Base-by-base conservation (phyloP, 2,329 filamentous ascomycete species). In the Drechslera avenae region DNA sequence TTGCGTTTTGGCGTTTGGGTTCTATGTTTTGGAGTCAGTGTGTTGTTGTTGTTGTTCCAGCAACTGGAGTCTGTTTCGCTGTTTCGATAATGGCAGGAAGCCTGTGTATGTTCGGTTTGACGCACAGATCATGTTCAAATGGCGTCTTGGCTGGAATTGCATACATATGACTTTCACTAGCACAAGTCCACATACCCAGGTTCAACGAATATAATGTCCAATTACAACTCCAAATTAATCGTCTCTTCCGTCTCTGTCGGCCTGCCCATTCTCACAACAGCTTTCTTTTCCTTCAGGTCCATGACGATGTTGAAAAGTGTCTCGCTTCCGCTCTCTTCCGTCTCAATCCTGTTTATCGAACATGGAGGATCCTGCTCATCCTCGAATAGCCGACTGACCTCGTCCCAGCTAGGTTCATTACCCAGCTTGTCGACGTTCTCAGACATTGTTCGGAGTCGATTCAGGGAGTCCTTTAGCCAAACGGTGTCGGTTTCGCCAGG, bases 391-490 rank as follows among this genome's bases (percentile, higher is more conserved):
- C 34, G 34, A 42, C 58, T 58, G 3, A 76, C 49, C 3, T 64
- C 60, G 16, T 67, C 63, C 59, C 68, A 67, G 4, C 46, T 58
- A 3, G 71, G 64, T 23, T 64, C 57, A 3, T 21, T 34, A 2
- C 56, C 53, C 36, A 74, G 16, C 4, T 48, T 51, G 7, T 46
- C 59, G 18, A 54, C 53, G 13, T 69, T 69, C 42, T 69, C 64
- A 40, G 67, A 61, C 60, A 79, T 78, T 3, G 74, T 70, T 14
- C 56, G 46, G 4, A 76, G 57, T 8, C 77, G 61, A 13, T 62
- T 62, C 1, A 61, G 52, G 16, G 75, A 77, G 54, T 79, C 76
- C n/a, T 67, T 63, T 39, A 78, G 54, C 73, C 75, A 78, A 12
- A 74, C 63, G 3, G 71, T 74, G 55, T 79, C 78, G 2, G 57